phyloP scores from a whole-genome alignment of 768 basidiomycete genomes.

The Suillus occidentalis region DNA sequence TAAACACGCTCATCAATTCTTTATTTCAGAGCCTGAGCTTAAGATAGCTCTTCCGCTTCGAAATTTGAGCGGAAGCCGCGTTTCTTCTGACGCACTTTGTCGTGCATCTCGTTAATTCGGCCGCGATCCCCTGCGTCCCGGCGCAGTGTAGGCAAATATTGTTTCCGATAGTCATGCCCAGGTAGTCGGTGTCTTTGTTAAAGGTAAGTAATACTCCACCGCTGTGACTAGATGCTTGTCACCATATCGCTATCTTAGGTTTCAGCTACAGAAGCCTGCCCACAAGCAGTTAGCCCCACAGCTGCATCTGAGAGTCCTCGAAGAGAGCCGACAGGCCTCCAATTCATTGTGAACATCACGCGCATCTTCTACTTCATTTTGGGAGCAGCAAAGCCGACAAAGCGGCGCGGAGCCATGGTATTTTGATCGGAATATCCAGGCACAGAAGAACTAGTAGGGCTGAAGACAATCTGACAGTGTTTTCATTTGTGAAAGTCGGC shows the following conservation, averaged over 20 bases:
- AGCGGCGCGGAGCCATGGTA: neutral
- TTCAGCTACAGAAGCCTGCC: neutral
- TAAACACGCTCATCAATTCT: too few relatives aligned
- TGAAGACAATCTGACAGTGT: neutral
- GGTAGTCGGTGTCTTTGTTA: too few relatives aligned
- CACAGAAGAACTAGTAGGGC: neutral
- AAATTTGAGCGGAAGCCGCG: neutral
- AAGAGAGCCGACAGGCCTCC: neutral
- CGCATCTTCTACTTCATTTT: too few relatives aligned
- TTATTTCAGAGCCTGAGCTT: neutral
- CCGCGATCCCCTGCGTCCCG: neutral
- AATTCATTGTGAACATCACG: too few relatives aligned
- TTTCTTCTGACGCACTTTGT: neutral
- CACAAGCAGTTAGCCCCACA: neutral
- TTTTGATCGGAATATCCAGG: neutral
- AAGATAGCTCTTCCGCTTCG: neutral
- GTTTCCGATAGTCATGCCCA: neutral
- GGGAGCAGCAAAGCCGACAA: neutral
- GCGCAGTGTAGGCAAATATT: neutral
- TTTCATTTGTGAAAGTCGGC: neutral
- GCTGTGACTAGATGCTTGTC: too few relatives aligned
- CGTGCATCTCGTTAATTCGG: neutral
- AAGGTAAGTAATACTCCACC: neutral
- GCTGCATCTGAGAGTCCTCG: neutral
- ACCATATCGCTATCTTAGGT: neutral